Conservation (phyloP, 1,284 basidiomycete species). For the Cutaneotrichosporon sp. region DNA sequence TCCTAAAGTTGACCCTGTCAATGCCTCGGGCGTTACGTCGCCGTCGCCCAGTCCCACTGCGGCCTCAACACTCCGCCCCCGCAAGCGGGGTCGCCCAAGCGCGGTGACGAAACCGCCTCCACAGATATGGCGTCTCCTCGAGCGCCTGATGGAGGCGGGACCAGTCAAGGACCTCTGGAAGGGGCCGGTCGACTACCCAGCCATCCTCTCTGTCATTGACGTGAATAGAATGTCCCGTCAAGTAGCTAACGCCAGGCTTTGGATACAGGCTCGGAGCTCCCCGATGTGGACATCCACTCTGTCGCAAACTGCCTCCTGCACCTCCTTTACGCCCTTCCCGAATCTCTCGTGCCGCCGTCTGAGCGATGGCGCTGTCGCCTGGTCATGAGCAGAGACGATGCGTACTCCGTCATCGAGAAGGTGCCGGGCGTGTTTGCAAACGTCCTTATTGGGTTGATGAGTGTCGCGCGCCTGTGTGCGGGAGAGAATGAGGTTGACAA, state of each 20-base stretch:
- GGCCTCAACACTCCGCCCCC: no score
- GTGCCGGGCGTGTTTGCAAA: constrained; percentile 35
- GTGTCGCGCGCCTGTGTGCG: constrained; percentile 25
- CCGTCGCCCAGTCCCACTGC: no score
- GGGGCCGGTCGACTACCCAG: constrained; percentile 4
- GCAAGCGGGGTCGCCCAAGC: background rate
- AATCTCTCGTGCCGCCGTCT: constrained; percentile 25
- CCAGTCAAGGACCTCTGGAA: constrained; percentile 23
- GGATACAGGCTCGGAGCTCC: constrained; percentile 10
- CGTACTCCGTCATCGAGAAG: constrained; percentile 38
- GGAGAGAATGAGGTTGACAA: background rate
- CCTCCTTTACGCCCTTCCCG: constrained; percentile 27
- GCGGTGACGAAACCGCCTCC: constrained; percentile 24
- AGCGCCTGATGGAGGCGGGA: constrained; percentile 35
- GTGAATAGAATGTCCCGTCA: constrained; percentile 12
- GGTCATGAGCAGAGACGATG: constrained; percentile 31
- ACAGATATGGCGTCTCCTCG: constrained; percentile 39
- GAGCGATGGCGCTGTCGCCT: constrained; percentile 13
- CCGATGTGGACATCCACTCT: background rate
- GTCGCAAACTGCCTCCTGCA: constrained; percentile 27
- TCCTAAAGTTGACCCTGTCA: no score
- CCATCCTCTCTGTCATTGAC: constrained; percentile 25
- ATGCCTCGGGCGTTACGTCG: no score
- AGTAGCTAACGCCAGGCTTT: constrained; percentile 10
- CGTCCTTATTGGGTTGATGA: constrained; percentile 34